Evolutionary conservation across 768 basidiomycete species (phyloP).

Genomic region (Mycena vulgaris): DNA sequence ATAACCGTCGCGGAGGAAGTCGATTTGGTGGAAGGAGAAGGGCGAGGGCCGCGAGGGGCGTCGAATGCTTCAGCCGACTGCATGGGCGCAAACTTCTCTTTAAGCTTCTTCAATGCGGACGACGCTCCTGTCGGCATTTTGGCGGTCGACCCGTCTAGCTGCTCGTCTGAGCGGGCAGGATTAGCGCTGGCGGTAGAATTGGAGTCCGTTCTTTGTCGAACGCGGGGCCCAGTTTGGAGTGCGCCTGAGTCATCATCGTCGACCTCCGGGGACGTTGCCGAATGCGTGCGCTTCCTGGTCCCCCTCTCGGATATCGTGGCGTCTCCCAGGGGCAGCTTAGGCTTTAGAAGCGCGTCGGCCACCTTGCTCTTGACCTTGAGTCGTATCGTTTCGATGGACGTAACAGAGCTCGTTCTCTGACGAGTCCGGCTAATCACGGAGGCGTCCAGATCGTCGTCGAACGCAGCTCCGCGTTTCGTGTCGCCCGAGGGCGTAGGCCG

Average conservation of each 20-base stretch:
- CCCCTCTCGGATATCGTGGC: conserved; percentile 1
- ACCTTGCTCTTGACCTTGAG: conserved; percentile 9
- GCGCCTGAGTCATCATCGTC: conserved; percentile 20
- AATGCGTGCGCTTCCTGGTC: conserved; percentile 34
- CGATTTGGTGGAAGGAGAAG: conserved; percentile 9
- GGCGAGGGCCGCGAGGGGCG: neutral
- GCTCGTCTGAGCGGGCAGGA: neutral
- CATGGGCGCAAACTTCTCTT: conserved; percentile 20
- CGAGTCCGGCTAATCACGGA: conserved; percentile 11
- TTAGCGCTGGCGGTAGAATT: neutral
- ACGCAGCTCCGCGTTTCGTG: neutral
- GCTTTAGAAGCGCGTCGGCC: conserved; percentile 33
- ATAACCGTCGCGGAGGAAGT: neutral
- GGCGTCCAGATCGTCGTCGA: conserved; percentile 3
- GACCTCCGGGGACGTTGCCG: conserved; percentile 28
- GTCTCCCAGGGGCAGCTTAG: conserved; percentile 13
- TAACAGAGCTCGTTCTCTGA: conserved; percentile 34
- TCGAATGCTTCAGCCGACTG: neutral
- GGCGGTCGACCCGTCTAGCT: neutral
- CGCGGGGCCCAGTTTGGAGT: conserved; percentile 25
- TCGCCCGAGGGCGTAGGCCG: conserved; percentile 4
- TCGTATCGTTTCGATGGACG: conserved; percentile 38
- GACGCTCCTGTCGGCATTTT: conserved; percentile 12
- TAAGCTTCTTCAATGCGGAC: conserved; percentile 33
- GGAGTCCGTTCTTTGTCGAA: conserved; percentile 34